Conservation (phyloP, 2,329 filamentous ascomycete genomes). For the Colletotrichum musicola region DNA sequence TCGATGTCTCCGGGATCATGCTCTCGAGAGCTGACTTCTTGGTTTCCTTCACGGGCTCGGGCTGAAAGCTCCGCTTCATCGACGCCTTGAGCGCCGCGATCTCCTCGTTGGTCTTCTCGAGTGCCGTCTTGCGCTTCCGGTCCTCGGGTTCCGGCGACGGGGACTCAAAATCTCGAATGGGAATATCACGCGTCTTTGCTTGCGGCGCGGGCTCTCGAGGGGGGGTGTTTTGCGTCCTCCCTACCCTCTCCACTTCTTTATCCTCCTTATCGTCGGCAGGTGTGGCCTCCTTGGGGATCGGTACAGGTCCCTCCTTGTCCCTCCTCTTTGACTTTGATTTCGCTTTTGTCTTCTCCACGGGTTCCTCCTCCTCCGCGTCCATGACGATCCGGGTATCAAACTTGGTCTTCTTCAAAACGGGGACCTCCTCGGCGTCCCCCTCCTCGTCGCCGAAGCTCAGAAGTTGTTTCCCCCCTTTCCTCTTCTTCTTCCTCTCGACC, state of each 20-base stretch:
- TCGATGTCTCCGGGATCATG: constrained; percentile 80
- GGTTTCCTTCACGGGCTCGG: constrained; percentile 65
- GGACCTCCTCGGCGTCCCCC: constrained; percentile 67
- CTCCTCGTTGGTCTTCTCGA: constrained; percentile 82
- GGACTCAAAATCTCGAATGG: constrained; percentile 41
- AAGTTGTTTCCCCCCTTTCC: constrained; percentile 80
- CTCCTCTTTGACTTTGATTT: constrained; percentile 49
- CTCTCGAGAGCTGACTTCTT: constrained; percentile 78
- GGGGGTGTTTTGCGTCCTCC: constrained; percentile 39
- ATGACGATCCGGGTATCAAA: constrained; percentile 82
- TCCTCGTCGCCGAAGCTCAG: constrained; percentile 84
- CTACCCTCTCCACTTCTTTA: too few relatives aligned
- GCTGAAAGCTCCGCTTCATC: constrained; percentile 76
- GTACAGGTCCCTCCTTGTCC: constrained; percentile 23
- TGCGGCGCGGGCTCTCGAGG: constrained; percentile 41
- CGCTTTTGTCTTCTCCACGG: constrained; percentile 46
- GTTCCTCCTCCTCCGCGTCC: constrained; percentile 61
- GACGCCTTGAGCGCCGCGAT: constrained; percentile 85
- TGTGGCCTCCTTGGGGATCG: neutral
- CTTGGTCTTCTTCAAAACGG: constrained; percentile 79
- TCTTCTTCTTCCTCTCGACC: constrained; percentile 72
- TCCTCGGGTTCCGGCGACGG: constrained; percentile 52
- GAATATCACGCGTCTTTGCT: constrained; percentile 5
- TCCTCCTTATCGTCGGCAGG: constrained; percentile 30
- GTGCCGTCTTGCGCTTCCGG: constrained; percentile 58